Conservation (phyloP, 2,329 filamentous ascomycete species). For the Diplodia intermedia region DNA sequence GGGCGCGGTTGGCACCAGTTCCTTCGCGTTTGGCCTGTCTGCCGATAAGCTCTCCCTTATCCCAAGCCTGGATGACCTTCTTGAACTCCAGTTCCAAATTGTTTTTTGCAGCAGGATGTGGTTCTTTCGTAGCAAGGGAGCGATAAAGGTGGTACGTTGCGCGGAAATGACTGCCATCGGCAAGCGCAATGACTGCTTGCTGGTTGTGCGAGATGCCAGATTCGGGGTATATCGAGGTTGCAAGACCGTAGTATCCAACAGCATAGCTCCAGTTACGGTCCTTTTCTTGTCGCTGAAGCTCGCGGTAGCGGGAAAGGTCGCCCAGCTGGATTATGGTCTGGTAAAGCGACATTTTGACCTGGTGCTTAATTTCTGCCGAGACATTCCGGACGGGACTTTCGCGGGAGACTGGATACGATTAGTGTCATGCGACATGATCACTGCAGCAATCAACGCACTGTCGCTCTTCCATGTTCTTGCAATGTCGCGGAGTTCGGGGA, state of each 20-base stretch:
- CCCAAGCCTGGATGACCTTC: conserved; percentile 65
- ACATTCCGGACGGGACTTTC: conserved; percentile 39
- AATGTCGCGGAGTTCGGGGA: conserved; percentile 65
- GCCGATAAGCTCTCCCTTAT: conserved; percentile 60
- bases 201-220: conserved; percentile 89
- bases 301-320: conserved; percentile 87
- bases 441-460: conserved; percentile 9
- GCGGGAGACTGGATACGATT: conserved; percentile 49
- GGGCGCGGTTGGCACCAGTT: conserved; percentile 66
- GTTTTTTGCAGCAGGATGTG: conserved; percentile 73
- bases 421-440: conserved; percentile 35
- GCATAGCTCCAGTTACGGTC: conserved; percentile 77
- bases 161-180: conserved; percentile 79
- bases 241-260: conserved; percentile 83
- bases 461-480: conserved; percentile 52
- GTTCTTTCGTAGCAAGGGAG: conserved; percentile 74
- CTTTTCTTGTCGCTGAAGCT: conserved; percentile 68
- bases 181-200: conserved; percentile 82
- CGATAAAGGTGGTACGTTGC: conserved; percentile 91
- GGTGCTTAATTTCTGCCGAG: conserved; percentile 58
- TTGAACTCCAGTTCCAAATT: conserved; percentile 85
- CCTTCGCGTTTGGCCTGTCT: conserved; percentile 46
- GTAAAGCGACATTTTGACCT: conserved; percentile 76
- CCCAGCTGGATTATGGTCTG: conserved; percentile 84
- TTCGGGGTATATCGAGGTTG: conserved; percentile 76